Conservation (phyloP, 176 grass and related monocot genomes). For the sorghum (Sorghum bicolor) region Sorghum_bicolor_NCBIv3 NC_012874.2:69591001-69591500, state of each 20-base stretch:
- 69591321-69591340: conserved; percentile 51
- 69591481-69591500: no score
- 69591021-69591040: neutral
- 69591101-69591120: neutral
- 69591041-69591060: neutral
- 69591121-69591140: neutral
- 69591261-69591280: conserved; percentile 28
- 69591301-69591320: conserved; percentile 47
- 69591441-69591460: no score
- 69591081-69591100: neutral
- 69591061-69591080: no score
- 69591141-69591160: neutral
- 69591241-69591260: conserved; percentile 24
- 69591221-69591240: conserved; percentile 45
- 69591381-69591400: neutral
- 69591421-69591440: no score
- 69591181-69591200: conserved; percentile 51
- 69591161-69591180: neutral
- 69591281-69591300: conserved; percentile 39
- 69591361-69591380: conserved; percentile 46
- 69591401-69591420: neutral
- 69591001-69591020: neutral
- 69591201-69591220: conserved; percentile 46
- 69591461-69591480: no score
- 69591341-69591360: conserved; percentile 52